Percentiles rank a stretch among this genome's conserved stretches.
These are phyloP conservation scores for Erythrobasidium hasegawianum DNA, from an alignment of 1,284 basidiomycete species.

Conservation along the genomic window DNA sequence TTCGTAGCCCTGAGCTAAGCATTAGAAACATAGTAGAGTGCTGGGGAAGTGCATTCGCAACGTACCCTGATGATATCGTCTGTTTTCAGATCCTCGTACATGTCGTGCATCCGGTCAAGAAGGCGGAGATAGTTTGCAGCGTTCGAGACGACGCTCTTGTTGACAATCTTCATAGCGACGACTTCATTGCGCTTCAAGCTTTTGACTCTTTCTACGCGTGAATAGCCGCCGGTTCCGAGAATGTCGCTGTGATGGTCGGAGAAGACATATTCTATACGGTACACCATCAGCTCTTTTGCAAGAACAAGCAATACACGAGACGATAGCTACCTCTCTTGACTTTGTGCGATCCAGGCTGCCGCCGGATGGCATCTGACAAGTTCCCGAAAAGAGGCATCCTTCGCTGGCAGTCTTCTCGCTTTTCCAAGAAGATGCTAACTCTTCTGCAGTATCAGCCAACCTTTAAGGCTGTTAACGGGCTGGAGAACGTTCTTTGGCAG, in stretches of 20 bases:
- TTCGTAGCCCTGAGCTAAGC: slow-evolving; percentile 23
- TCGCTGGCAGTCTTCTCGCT: no score
- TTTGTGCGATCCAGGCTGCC: slow-evolving; percentile 31
- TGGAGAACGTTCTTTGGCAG: no score
- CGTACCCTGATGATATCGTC: slow-evolving; percentile 24
- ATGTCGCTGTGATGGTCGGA: slow-evolving; percentile 32
- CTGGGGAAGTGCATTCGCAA: neutral
- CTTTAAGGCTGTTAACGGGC: no score
- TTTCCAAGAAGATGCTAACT: no score
- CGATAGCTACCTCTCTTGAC: slow-evolving; percentile 23
- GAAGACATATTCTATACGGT: neutral
- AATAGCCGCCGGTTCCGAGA: slow-evolving; percentile 31
- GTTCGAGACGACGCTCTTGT: slow-evolving; percentile 29
- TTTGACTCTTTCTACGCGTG: slow-evolving; percentile 30
- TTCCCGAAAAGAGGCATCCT: slow-evolving; percentile 23
- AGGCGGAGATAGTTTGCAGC: slow-evolving; percentile 22
- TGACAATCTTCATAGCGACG: slow-evolving; percentile 33
- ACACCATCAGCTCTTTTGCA: neutral
- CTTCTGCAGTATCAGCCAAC: no score
- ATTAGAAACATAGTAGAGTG: no score
- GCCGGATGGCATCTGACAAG: slow-evolving; percentile 24
- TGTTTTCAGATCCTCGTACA: slow-evolving; percentile 30
- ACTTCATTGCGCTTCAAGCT: slow-evolving; percentile 28
- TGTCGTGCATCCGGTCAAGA: slow-evolving; percentile 24
- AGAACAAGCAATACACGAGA: neutral